Conservation (phyloP, 257 asterid genomes). For the Ballota nigra region DNA sequence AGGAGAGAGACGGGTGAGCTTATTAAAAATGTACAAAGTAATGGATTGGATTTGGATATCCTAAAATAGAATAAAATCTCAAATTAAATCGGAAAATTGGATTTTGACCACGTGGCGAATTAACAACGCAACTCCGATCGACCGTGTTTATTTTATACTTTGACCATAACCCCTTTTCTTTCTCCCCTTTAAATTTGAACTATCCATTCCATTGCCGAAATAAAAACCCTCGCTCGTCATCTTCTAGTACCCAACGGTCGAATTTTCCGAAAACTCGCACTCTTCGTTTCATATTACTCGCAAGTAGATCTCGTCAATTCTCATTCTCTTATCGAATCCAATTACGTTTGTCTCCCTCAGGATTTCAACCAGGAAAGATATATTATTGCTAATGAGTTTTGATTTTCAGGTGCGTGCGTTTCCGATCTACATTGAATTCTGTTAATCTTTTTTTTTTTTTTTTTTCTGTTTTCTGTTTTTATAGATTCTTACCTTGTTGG, state of each 20-base stretch:
- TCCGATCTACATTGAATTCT: background rate
- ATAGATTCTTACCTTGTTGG: background rate
- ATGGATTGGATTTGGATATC: no score
- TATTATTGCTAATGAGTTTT: background rate
- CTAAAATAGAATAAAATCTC: no score
- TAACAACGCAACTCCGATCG: background rate
- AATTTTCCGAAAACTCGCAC: background rate
- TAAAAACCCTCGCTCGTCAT: constrained; percentile 12
- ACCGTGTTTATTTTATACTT: background rate
- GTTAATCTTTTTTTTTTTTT: background rate
- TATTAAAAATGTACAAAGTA: no score
- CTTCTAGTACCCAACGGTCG: constrained; percentile 28
- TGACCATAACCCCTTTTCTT: no score
- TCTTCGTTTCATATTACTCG: constrained; percentile 7
- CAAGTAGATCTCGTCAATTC: background rate
- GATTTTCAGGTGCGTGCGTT: constrained; percentile 31
- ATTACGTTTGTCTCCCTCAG: background rate
- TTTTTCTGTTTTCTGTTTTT: background rate
- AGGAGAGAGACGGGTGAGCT: no score
- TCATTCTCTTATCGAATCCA: constrained; percentile 10
- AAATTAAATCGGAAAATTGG: no score
- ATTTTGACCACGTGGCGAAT: constrained; percentile 11
- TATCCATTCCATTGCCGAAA: background rate
- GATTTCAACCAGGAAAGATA: background rate
- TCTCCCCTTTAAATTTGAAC: constrained; percentile 9